Conservation (phyloP, 768 basidiomycete genomes). For the Saitozyma podzolica region DNA sequence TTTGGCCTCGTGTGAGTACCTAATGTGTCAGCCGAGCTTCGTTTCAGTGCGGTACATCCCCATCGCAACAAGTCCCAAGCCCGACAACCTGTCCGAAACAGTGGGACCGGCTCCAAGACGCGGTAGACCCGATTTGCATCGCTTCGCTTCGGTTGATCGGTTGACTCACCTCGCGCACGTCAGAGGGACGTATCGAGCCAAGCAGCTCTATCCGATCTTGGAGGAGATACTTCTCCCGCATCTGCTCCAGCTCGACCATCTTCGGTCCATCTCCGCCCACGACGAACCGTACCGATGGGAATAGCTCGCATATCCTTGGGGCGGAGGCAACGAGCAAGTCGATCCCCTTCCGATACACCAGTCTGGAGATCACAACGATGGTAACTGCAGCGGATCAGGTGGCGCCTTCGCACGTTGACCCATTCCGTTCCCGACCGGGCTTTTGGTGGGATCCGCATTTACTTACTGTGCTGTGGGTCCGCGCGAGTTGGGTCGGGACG, state of each 20-base stretch:
- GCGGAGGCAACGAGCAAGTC: conserved; percentile 91
- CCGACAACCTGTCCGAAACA: not conserved
- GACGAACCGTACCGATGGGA: conserved; percentile 83
- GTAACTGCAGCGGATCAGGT: conserved; percentile 63
- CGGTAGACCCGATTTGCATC: not conserved
- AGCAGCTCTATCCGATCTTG: conserved; percentile 91
- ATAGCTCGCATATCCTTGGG: conserved; percentile 79
- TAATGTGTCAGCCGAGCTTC: conserved; percentile 44
- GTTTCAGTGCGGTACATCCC: not conserved
- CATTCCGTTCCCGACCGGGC: not conserved
- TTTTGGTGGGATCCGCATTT: not conserved
- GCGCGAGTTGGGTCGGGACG: conserved; percentile 59
- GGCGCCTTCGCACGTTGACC: not conserved
- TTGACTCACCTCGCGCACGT: conserved; percentile 72
- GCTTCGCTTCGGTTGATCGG: not conserved
- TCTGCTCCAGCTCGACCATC: conserved; percentile 88
- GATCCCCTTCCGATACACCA: conserved; percentile 94
- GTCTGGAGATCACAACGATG: conserved; percentile 82
- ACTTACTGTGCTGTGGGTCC: conserved; percentile 58
- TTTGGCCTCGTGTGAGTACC: conserved; percentile 82
- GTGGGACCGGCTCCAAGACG: no score
- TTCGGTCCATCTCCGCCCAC: conserved; percentile 93
- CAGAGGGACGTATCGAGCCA: conserved; percentile 73
- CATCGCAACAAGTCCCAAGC: not conserved
- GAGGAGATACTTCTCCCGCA: conserved; percentile 83